phyloP scores from a whole-genome alignment of 169 alveolate genomes.

The Plasmodium knowlesi region DNA sequence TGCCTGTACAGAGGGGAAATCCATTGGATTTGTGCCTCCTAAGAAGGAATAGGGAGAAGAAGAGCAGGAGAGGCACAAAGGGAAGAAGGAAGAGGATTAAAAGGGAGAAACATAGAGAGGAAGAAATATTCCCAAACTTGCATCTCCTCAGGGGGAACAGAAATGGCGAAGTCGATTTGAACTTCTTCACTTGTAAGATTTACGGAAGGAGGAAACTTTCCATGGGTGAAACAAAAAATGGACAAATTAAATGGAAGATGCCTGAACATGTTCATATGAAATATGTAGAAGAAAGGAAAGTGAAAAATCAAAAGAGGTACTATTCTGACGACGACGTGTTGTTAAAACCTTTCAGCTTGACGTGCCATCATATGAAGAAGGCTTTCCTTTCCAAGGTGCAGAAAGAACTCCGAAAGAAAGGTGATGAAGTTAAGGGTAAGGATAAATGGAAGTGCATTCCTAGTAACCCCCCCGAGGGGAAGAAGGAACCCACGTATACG shows the following conservation, averaged over 20 bases:
- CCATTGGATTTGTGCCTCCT: background rate
- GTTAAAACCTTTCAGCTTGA: background rate
- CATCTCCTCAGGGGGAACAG: background rate
- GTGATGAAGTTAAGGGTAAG: background rate
- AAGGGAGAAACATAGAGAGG: background rate
- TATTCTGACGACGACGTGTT: constrained; percentile 34
- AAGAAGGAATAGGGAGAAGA: too few species aligned
- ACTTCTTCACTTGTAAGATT: background rate
- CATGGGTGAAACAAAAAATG: background rate
- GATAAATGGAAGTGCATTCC: background rate
- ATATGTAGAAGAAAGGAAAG: constrained; percentile 13
- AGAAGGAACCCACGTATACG: background rate
- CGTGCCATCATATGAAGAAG: constrained; percentile 16
- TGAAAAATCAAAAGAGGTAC: background rate
- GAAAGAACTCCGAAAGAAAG: background rate
- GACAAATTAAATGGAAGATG: background rate
- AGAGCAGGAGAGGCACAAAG: background rate
- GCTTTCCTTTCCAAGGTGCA: background rate
- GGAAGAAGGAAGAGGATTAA: background rate
- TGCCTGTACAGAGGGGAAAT: background rate
- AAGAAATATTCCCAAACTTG: background rate
- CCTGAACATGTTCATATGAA: background rate
- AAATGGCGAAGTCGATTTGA: constrained; percentile 1
- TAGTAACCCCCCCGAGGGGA: background rate
- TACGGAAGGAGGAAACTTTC: background rate